Evolutionary conservation across 345 rosid species (phyloP).

Genomic region (Pseudoturritis turrita): DNA sequence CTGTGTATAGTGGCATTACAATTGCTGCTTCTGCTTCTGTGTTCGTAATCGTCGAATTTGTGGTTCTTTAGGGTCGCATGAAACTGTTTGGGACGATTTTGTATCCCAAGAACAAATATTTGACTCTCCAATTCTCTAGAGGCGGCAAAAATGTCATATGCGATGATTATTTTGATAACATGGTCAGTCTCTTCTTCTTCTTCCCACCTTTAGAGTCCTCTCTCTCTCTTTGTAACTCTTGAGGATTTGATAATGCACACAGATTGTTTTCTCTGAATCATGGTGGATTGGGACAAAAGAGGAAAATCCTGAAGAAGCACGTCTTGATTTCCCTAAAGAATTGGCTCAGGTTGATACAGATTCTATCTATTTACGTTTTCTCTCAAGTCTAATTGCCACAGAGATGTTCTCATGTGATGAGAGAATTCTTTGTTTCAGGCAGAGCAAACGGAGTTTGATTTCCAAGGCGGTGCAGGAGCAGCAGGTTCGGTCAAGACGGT

Average conservation of each 20-base stretch:
- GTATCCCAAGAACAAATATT: conserved; percentile 29
- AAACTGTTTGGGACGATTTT: conserved; percentile 73
- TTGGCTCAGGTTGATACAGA: conserved; percentile 50
- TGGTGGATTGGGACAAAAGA: conserved; percentile 97
- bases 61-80: conserved; percentile 61
- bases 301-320: conserved; percentile 77
- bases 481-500: conserved; percentile 40
- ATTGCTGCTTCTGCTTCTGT: background rate
- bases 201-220: background rate
- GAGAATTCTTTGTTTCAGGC: conserved; percentile 39
- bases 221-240: background rate
- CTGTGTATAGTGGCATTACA: background rate
- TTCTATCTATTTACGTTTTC: background rate
- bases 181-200: conserved; percentile 24
- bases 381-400: background rate
- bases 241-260: conserved; percentile 12
- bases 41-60: background rate
- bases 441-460: conserved; percentile 48
- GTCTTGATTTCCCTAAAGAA: conserved; percentile 74
- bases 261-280: conserved; percentile 90
- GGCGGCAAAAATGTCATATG: conserved; percentile 63
- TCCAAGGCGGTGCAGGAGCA: conserved; percentile 82
- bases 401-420: background rate
- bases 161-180: conserved; percentile 34
- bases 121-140: conserved; percentile 59